phyloP scores from a whole-genome alignment of 345 rosid genomes.

The Cardamine occulta region DNA sequence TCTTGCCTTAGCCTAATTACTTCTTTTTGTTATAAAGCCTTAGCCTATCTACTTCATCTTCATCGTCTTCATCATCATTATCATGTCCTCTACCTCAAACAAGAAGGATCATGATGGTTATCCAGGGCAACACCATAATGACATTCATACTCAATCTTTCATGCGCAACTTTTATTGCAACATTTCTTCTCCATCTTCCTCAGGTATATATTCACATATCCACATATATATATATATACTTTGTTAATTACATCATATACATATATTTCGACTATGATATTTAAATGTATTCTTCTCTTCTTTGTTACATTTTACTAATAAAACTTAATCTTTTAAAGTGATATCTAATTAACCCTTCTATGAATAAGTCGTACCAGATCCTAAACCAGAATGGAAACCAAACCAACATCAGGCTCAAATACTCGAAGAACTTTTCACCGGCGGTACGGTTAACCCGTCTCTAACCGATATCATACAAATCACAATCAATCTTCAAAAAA shows the following conservation, averaged over 20 bases:
- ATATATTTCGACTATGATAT: not conserved
- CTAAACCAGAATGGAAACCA: not conserved
- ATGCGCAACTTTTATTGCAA: not conserved
- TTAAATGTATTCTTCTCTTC: no score
- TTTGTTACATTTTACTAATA: not conserved
- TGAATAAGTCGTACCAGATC: not conserved
- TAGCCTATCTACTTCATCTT: not conserved
- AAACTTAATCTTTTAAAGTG: not conserved
- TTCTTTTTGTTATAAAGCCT: not conserved
- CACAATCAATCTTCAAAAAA: not conserved
- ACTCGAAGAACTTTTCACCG: not conserved
- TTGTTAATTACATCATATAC: no score
- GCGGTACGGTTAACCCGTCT: not conserved
- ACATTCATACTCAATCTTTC: not conserved
- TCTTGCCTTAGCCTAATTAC: not conserved
- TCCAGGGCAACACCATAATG: not conserved
- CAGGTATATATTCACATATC: not conserved
- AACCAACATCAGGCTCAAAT: not conserved
- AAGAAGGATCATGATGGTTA: not conserved
- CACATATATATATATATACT: no score
- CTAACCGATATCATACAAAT: not conserved
- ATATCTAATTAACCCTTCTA: not conserved
- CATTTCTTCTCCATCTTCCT: not conserved
- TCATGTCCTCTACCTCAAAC: not conserved
- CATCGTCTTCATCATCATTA: not conserved